A percentile compares a stretch with the other conserved stretches of the same genome.
These are phyloP conservation scores for Dipsacomyces acuminosporus DNA, from an alignment of 371 early-diverging fungal genomes.

Conservation along the genomic window DNA sequence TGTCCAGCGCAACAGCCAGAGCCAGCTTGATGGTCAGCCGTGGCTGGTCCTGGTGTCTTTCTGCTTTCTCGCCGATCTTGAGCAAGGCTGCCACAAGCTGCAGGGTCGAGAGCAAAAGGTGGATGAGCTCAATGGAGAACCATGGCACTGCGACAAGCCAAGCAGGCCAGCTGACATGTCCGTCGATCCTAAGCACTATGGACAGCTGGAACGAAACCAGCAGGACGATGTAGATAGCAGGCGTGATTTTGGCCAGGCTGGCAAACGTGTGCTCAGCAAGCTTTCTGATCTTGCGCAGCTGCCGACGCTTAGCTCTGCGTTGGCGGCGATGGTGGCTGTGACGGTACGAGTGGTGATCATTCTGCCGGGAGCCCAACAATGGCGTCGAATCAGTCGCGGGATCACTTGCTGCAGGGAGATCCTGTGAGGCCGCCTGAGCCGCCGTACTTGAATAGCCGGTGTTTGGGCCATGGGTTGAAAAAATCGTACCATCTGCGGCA, in stretches of 20 bases:
- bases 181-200: conserved; percentile 52
- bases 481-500: too few relatives aligned
- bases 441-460: too few relatives aligned
- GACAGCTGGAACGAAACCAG: conserved; percentile 52
- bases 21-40: too few relatives aligned
- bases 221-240: conserved; percentile 40
- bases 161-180: conserved; percentile 28
- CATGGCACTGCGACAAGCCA: conserved; percentile 43
- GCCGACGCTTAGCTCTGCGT: conserved; percentile 6
- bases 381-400: background rate
- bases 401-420: too few relatives aligned
- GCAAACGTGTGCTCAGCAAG: conserved; percentile 17
- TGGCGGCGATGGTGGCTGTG: conserved; percentile 3
- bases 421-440: too few relatives aligned
- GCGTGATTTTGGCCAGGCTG: conserved; percentile 22
- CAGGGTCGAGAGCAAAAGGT: conserved; percentile 63
- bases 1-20: conserved; percentile 47
- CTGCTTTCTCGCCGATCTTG: conserved; percentile 43
- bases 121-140: conserved; percentile 51
- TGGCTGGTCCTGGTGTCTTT: background rate
- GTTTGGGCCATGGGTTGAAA: too few relatives aligned
- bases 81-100: conserved; percentile 62
- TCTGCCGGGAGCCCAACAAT: background rate
- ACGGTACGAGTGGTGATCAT: too few relatives aligned
- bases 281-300: conserved; percentile 37